These are phyloP conservation scores for Monosporascus sp. DNA, from an alignment of 2,329 filamentous ascomycete species.

Conservation along the genomic window DNA sequence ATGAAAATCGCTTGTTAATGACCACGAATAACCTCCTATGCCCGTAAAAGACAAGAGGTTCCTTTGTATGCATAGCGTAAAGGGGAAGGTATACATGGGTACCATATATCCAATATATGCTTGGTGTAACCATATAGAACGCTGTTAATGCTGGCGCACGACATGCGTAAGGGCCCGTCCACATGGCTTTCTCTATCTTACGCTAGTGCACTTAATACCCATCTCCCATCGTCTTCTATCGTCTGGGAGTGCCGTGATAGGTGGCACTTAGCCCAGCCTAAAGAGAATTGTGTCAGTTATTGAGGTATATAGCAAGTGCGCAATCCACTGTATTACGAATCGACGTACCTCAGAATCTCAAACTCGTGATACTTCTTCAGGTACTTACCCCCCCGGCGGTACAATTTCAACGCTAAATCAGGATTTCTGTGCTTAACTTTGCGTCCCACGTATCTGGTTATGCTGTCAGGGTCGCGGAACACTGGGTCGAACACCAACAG, in stretches of 20 bases:
- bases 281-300: background rate
- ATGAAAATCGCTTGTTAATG: background rate
- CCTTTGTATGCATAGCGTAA: too few relatives aligned
- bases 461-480: slow-evolving; percentile 62
- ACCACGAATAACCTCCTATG: too few relatives aligned
- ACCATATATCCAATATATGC: too few relatives aligned
- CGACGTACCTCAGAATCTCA: slow-evolving; percentile 66
- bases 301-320: too few relatives aligned
- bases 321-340: background rate
- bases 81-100: too few relatives aligned
- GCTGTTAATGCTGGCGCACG: too few relatives aligned
- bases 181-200: too few relatives aligned
- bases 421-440: slow-evolving; percentile 41
- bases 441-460: slow-evolving; percentile 53
- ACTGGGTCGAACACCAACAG: slow-evolving; percentile 87
- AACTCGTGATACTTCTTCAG: slow-evolving; percentile 69
- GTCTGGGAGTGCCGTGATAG: background rate
- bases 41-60: too few relatives aligned
- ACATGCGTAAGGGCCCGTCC: too few relatives aligned
- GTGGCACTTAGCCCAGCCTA: background rate
- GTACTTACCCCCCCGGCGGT: slow-evolving; percentile 65
- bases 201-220: too few relatives aligned
- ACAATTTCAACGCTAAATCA: slow-evolving; percentile 59
- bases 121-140: too few relatives aligned
- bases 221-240: too few relatives aligned